Evolutionary conservation across 768 basidiomycete genomes (phyloP), one percentile per base, ranked within the genome.

Genomic region (Nidularia pulvinata): DNA sequence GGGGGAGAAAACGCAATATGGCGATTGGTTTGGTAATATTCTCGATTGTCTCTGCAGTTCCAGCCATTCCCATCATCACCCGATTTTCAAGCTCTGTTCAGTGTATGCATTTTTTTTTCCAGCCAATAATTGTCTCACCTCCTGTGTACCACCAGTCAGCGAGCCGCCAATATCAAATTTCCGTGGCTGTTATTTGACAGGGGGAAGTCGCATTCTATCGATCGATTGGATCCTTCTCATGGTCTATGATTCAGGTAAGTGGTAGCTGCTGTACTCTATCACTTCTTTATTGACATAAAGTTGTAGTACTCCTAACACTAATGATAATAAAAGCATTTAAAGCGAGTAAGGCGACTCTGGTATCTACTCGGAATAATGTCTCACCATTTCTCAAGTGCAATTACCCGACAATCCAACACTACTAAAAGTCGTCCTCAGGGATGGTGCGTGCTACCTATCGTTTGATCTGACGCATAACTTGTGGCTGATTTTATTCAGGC

Each of bases 181-280:
- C 32, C 47, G 37, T 7, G 57, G 57, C 16, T 58, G 57, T 33
- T 55, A 42, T 16, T 47, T 50, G 11, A 52, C 51, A 3, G 33
- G 50, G 22, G 42, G 46, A 7, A 46, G 36, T 33, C 51, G 54
- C 13, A 53, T 58, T 16, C 33, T 58, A 30, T 58, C 55, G 30
- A 42, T 55, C 30, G 51, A 51, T 10, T 58, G 57, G 57, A 44
- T 58, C n/a, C 48, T 58, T 14, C 51, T 58, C 7, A 32, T 58
- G 34, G 22, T 51, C 7, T 59, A 59, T 35, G 58, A 59, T 53
- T 33, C 52, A 3, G 52, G 58, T 56, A 46, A 30, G 51, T 43
- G n/a, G 16, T 25, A 25, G 13, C 19, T 25, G 22, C 19, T 46
- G 22, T 9, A 13, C 9, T 11, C 19, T 13, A 11, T 46, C 9